phyloP scores from a whole-genome alignment of 139 green algal species.

The Volvox africanus region DNA sequence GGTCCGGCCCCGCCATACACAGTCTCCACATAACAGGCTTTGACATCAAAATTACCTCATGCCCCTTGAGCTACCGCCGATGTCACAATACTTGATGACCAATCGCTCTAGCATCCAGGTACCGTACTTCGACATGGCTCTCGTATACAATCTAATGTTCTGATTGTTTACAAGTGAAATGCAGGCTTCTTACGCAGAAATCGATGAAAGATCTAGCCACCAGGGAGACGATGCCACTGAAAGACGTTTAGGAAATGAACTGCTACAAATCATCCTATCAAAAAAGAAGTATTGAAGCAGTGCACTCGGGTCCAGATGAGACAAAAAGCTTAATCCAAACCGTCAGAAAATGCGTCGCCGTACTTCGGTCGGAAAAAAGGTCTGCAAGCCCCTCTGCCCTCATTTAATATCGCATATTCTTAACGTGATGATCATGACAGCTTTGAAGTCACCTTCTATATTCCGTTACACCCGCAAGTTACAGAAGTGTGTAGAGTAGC shows the following conservation, averaged over 20 bases:
- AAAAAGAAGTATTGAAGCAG: too few relatives aligned
- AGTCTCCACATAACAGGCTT: not conserved
- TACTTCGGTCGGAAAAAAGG: not conserved
- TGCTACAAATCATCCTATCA: too few relatives aligned
- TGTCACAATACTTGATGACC: conserved; percentile 54
- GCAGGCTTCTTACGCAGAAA: not conserved
- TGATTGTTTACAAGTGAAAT: too few relatives aligned
- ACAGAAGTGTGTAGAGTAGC: not conserved
- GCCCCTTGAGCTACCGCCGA: conserved; percentile 51
- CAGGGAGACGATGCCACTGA: not conserved
- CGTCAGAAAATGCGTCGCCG: too few relatives aligned
- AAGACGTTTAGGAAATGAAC: not conserved
- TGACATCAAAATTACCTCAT: conserved; percentile 45
- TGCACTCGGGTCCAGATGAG: too few relatives aligned
- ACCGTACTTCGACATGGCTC: conserved; percentile 59
- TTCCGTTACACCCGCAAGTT: not conserved
- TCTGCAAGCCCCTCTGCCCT: not conserved
- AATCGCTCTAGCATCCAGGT: conserved; percentile 52
- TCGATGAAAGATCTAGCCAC: not conserved
- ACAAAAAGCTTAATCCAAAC: too few relatives aligned
- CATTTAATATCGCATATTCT: not conserved
- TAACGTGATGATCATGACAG: not conserved
- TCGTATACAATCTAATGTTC: too few relatives aligned
- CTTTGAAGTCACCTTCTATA: too few relatives aligned
- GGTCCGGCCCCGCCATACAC: not conserved